Evolutionary conservation across 495 filamentous ascomycete genomes (phyloP), one percentile per base, ranked within the genome.

Genomic region (Hypoxylon fragiforme): DNA sequence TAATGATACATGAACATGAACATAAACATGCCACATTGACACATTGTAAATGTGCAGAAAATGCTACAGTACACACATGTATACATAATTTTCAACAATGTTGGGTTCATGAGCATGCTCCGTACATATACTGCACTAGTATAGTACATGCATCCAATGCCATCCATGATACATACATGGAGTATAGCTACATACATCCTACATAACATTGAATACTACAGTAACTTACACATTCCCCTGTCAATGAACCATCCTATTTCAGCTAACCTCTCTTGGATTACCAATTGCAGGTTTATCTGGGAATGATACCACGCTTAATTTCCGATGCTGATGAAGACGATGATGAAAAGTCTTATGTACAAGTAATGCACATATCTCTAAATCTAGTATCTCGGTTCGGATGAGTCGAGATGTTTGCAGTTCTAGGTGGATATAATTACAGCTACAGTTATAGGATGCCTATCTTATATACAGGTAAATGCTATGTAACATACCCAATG

Each of bases 281-380:
- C 19, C 28, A 15, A 48, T 54, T 54, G 26, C 39, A 19, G 42
- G 45, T 50, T 53, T 48, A 40, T 41, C 45, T 40, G 39, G 44
- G 30, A 18, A 35, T 54, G 57, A 60, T 60, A 60, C 34, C 32
- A 12, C 50, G 15, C 40, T 41, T 48, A 50, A 60, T 54, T 44
- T 54, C 50, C 57, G 50, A 60, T 54, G 37, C 34, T 22, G 40
- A 54, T 18, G 9, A 43, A 42, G 40, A 15, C 20, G 21, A 41
- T 45, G 50, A 54, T 54, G 50, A 50, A 50, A 60, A 45, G 44
- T 44, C 32, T 60, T 20, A 60, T 60, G 56, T 39, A 50, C n/a
- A 30, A 18, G 24, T 39, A 44, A 38, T 59, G 48, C 48, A 52
- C n/a, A 26, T 41, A 52, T 58, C 47, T 52, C 6, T 35, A 4